phyloP scores from a whole-genome alignment of 495 filamentous ascomycete genomes.

The Thozetella sp. region DNA sequence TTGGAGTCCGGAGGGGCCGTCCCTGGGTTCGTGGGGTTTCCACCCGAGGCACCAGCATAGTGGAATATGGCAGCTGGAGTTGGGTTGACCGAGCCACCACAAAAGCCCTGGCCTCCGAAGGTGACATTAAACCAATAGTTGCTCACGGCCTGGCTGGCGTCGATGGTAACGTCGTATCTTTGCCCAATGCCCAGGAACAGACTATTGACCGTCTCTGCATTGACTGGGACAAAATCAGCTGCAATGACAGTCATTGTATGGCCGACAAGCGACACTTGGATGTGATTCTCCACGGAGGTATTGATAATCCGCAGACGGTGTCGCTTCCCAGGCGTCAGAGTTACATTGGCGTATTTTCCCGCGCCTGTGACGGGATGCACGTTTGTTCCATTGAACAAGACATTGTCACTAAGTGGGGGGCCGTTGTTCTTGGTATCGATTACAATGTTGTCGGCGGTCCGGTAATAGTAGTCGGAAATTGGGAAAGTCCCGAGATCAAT shows the following conservation, averaged over 20 bases:
- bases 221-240: constrained; percentile 52
- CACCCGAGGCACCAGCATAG: constrained; percentile 26
- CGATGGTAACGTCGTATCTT: constrained; percentile 70
- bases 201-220: constrained; percentile 39
- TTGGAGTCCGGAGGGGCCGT: constrained; percentile 18
- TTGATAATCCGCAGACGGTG: constrained; percentile 63
- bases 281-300: constrained; percentile 47
- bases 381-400: constrained; percentile 48
- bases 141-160: constrained; percentile 50
- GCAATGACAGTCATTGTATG: constrained; percentile 50
- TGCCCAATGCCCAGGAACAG: constrained; percentile 67
- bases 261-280: constrained; percentile 43
- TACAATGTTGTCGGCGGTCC: constrained; percentile 30
- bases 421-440: constrained; percentile 18
- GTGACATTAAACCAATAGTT: constrained; percentile 66
- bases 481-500: constrained; percentile 58
- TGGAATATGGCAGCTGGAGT: constrained; percentile 37
- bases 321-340: constrained; percentile 46
- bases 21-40: constrained; percentile 27
- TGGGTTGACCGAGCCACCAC: constrained; percentile 27
- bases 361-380: constrained; percentile 37
- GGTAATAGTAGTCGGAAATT: constrained; percentile 48
- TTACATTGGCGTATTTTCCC: constrained; percentile 34
- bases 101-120: constrained; percentile 23
- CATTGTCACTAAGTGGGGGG: constrained; percentile 33